Evolutionary conservation across 805 yeast species (phyloP), one percentile per base, ranked within the genome.

Genomic region (Kregervanrija pseudodelftensis): DNA sequence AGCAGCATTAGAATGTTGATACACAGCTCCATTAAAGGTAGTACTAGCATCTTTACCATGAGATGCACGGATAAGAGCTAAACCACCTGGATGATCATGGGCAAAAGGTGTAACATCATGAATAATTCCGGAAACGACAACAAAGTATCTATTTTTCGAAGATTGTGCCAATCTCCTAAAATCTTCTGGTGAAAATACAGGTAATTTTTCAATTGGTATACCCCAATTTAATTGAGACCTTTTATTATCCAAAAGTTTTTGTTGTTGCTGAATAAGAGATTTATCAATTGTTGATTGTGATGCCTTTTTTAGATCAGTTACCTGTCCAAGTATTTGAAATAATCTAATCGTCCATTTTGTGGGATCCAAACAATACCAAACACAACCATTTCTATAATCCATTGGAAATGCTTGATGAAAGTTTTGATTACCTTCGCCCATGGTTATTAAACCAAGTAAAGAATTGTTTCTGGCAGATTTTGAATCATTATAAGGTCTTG

Each of bases 371-470:
- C 83, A 82, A 64, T 79, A 80, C 76, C 81, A 73, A 49, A 79
- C 76, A 45, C 77, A 67, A 5, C 89, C 86, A 52, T 80, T 80
- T 49, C 96, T 73, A 66, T 83, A 89, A 65, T 90, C 97, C 51
- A 84, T 80, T 5, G 96, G 95, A 64, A 90, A 90, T 66, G 88
- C 96, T 67, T 91, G 96, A 67, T 90, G 98, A 68, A 85, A 91
- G 66, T 89, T 90, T 64, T 88, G 95, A 65, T 80, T 80, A 5
- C 95, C 91, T 66, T 90, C 96, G 11, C 98, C 98, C 58, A 84
- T 80, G 0, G 96, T 83, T 12, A 86, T 69, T 12, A 79, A 58
- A 16, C 80, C 80, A 22, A 80, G 74, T 40, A 77, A 61, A 13
- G 80, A 78, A 58, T 73, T 88, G 70, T 78, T 85, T 59, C 76